Base-by-base conservation (phyloP, 805 yeast genomes). In the Sugiyamaella smithiae region DNA sequence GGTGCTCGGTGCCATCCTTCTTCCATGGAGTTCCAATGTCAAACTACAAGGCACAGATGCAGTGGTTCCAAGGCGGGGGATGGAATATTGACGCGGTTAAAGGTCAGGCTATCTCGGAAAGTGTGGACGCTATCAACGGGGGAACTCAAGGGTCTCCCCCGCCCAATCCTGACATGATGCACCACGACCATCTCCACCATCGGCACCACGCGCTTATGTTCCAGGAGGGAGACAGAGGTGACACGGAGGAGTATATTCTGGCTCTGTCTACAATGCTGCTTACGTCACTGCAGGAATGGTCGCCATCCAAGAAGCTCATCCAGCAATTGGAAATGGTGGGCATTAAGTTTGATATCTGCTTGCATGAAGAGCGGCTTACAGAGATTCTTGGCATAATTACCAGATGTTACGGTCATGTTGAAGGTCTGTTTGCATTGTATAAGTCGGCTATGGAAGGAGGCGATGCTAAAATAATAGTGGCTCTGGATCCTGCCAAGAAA, bases 291-390 rank as follows among this genome's bases (percentile, higher is more conserved):
- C 61, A 63, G 3, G 60, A 65, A 25, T 80, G 84, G 84, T 68
- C 62, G 51, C 80, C 80, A 4, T 76, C 82, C 1, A 71, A 75
- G 49, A 77, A 77, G 54, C 71, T 80, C 5, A 76, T 78, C 36
- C 65, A 75, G 44, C 81, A 77, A 52, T 67, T 80, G 53, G 77
- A 75, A 67, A 75, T 78, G 48, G 77, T 78, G 33, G 82, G 83
- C 2, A 75, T 80, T 11, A 65, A 78, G 52, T 79, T 80, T 61
- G 82, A 78, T 56, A 69, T 79, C n/a, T 74, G 81, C 56, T 67
- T 64, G 50, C 38, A 46, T 14, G 55, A 59, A 35, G 56, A 48
- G 38, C 52, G 59, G 36, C 45, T 53, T 48, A 40, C 65, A 2
- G 72, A 74, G 53, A 63, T 78, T 36, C 59, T 72, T 54, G 62